Percentiles rank a stretch among this genome's conserved stretches.
phyloP scores from a whole-genome alignment of 139 green algal genomes.

The Closterium sp. region DNA sequence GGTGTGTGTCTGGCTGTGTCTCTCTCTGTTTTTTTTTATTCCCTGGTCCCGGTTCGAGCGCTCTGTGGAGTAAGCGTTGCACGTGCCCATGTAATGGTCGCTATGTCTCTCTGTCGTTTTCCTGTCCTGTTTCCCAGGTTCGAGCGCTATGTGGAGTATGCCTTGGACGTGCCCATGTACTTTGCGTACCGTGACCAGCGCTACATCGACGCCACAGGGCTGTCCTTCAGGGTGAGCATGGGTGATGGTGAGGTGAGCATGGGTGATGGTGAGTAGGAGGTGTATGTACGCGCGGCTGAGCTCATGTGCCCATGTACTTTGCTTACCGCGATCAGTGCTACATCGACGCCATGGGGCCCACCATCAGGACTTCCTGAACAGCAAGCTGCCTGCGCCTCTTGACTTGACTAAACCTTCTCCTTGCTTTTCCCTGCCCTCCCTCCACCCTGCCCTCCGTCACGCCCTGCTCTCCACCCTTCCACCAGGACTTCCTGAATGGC shows the following conservation, averaged over 20 bases:
- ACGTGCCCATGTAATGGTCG: no score
- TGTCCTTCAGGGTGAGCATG: conserved; percentile 42
- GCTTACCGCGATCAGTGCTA: conserved; percentile 89
- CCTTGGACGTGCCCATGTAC: conserved; percentile 97
- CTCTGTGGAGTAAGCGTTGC: no score
- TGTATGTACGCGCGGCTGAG: neutral
- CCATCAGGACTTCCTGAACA: no score
- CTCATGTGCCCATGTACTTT: conserved; percentile 98
- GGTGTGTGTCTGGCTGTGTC: no score
- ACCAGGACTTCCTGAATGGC: conserved; percentile 89
- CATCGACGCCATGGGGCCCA: conserved; percentile 72
- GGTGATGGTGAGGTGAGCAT: neutral
- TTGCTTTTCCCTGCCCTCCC: neutral
- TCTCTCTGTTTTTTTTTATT: no score
- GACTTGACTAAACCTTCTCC: neutral
- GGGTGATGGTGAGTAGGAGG: neutral
- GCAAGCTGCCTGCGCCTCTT: no score
- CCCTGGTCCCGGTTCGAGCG: no score
- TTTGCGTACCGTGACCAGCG: conserved; percentile 93
- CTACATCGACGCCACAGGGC: conserved; percentile 81
- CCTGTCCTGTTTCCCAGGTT: conserved; percentile 63
- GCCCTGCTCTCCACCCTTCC: neutral
- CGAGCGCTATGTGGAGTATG: conserved; percentile 91
- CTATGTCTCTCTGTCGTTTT: neutral
- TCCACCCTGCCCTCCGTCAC: neutral